Conservation (phyloP, 2,329 filamentous ascomycete species). For the Trichoderma atroviride region DNA sequence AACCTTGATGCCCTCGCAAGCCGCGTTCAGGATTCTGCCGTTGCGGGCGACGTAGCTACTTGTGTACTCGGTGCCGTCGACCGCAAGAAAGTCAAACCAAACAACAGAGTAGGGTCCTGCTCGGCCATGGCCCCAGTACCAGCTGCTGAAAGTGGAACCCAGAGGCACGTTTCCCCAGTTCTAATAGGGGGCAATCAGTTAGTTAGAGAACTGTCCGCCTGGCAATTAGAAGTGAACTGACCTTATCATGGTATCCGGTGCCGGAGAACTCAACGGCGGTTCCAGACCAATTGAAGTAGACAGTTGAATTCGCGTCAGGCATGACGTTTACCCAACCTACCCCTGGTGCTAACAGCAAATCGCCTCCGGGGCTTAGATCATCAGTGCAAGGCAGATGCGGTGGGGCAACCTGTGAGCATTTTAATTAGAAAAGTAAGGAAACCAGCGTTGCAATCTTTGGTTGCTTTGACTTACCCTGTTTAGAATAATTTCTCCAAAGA, state of each 20-base stretch:
- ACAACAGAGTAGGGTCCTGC: constrained; percentile 48
- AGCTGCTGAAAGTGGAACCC: constrained; percentile 36
- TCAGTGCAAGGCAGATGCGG: no score
- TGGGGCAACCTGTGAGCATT: no score
- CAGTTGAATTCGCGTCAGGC: neutral
- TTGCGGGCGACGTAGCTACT: neutral
- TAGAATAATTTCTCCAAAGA: no score
- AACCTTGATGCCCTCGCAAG: neutral
- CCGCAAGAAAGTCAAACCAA: constrained; percentile 44
- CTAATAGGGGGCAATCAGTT: constrained; percentile 30
- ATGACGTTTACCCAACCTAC: neutral
- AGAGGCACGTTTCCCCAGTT: constrained; percentile 49
- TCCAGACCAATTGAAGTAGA: neutral
- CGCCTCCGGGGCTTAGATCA: no score
- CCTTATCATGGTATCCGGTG: constrained; percentile 48
- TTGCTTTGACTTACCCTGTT: no score
- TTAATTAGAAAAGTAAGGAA: no score
- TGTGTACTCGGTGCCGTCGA: constrained; percentile 33
- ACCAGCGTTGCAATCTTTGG: no score
- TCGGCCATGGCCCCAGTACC: constrained; percentile 51
- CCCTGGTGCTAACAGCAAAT: no score
- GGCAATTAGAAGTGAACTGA: no score
- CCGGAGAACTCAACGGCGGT: constrained; percentile 32
- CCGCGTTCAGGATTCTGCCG: neutral
- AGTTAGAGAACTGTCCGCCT: no score